phyloP scores from a whole-genome alignment of 2,329 filamentous ascomycete genomes.

The Albophoma yamanashiensis region DNA sequence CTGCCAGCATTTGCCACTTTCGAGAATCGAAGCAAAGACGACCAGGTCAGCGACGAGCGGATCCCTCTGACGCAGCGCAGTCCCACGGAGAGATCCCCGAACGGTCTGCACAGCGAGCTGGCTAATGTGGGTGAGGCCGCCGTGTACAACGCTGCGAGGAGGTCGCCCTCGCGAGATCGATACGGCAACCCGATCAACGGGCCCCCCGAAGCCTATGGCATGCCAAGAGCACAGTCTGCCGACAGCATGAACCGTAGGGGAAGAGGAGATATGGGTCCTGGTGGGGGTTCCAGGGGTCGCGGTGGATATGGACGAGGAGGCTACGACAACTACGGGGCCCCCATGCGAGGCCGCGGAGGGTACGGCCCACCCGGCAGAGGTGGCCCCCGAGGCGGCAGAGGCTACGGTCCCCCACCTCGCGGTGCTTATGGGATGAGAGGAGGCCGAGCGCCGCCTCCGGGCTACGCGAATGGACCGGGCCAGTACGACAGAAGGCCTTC shows the following conservation, averaged over 20 bases:
- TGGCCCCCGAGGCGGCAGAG: constrained; percentile 25
- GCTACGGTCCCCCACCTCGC: constrained; percentile 20
- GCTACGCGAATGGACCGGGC: constrained; percentile 25
- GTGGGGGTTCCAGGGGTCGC: constrained; percentile 33
- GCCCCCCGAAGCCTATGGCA: constrained; percentile 33
- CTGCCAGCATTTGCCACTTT: constrained; percentile 52
- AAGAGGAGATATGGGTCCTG: constrained; percentile 31
- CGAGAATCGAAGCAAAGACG: constrained; percentile 54
- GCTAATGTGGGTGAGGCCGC: constrained; percentile 21
- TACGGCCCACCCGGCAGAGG: constrained; percentile 27
- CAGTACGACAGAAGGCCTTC: constrained; percentile 27
- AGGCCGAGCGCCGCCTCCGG: constrained; percentile 22
- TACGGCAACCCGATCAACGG: constrained; percentile 49
- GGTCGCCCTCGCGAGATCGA: constrained; percentile 43
- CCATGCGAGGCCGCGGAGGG: constrained; percentile 28
- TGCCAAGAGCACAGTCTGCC: constrained; percentile 33
- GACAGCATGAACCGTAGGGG: constrained; percentile 42
- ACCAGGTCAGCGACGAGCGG: constrained; percentile 55
- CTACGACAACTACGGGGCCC: constrained; percentile 34
- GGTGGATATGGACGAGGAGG: constrained; percentile 39
- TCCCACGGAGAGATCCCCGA: constrained; percentile 46
- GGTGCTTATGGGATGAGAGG: constrained; percentile 20
- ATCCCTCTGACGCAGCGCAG: constrained; percentile 59
- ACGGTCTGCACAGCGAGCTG: constrained; percentile 28
- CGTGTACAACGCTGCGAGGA: constrained; percentile 22